Percentiles rank a stretch among this genome's conserved stretches.
These are phyloP conservation scores for Penicillium paradoxum DNA, from an alignment of 495 filamentous ascomycete species.

Conservation along the genomic window DNA sequence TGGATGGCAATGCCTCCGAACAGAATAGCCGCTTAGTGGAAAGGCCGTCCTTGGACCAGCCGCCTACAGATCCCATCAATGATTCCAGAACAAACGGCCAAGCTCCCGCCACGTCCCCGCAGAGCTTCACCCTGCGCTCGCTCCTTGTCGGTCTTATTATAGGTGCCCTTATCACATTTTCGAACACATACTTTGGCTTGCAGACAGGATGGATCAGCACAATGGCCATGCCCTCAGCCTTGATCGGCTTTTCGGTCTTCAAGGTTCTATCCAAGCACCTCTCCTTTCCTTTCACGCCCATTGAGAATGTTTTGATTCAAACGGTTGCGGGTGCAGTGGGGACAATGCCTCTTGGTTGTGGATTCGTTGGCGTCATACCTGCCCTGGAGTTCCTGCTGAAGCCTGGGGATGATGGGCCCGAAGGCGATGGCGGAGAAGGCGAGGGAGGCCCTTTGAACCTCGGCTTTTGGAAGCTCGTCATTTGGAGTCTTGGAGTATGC, in stretches of 20 bases:
- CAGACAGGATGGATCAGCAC: slow-evolving; percentile 90
- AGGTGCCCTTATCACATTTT: slow-evolving; percentile 86
- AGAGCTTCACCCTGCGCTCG: slow-evolving; percentile 75
- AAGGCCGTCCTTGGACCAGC: slow-evolving; percentile 7
- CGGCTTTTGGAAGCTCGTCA: slow-evolving; percentile 66
- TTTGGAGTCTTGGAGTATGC: slow-evolving; percentile 88
- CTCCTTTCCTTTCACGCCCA: slow-evolving; percentile 76
- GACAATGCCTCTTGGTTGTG: slow-evolving; percentile 94
- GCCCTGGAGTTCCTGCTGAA: slow-evolving; percentile 82
- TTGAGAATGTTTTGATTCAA: slow-evolving; percentile 97
- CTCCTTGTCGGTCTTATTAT: slow-evolving; percentile 76
- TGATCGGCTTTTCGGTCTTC: slow-evolving; percentile 97
- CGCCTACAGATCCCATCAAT: not conserved
- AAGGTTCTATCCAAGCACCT: slow-evolving; percentile 67
- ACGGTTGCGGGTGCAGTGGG: slow-evolving; percentile 93
- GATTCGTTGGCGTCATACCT: slow-evolving; percentile 90
- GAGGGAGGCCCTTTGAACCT: slow-evolving; percentile 67
- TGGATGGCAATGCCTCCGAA: slow-evolving; percentile 27
- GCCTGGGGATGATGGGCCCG: slow-evolving; percentile 57
- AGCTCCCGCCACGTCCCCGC: slow-evolving; percentile 28
- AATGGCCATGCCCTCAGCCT: slow-evolving; percentile 87
- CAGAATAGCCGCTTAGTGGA: not conserved
- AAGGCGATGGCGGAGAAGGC: slow-evolving; percentile 49
- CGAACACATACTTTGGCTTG: slow-evolving; percentile 95
- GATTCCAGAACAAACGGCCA: not conserved